Base-by-base conservation (phyloP, 2,329 filamentous ascomycete species). In the Ascochyta clinopodiicola region DNA sequence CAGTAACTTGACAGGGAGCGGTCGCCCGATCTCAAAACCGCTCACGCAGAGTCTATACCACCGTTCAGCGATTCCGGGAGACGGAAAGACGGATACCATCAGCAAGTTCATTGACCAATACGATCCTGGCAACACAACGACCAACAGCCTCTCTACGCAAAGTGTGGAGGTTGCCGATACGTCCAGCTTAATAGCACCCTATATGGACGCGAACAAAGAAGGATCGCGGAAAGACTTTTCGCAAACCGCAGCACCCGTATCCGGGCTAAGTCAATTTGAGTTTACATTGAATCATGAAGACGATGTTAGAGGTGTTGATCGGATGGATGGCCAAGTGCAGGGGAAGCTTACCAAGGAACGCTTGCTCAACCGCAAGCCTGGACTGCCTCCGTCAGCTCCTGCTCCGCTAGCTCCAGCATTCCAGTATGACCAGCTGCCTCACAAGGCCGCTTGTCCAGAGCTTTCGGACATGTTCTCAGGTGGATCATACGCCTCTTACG, bases 41-140 rank as follows among this genome's bases (percentile, higher is more conserved):
- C 39, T 62, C 2, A 53, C 58, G 1, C 59, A 63, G 43, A 58
- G 64, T 1, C 37, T 62, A 8, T 43, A 53, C n/a, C 54, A 57
- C 40, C 60, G 47, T 21, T 64, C 64, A 1, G 27, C 55, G 3
- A 37, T 56, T 2, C 52, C 49, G 25, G 50, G 44, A 3, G 61
- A 60, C 22, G 56, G 63, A 4, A 70, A 75, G 48, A 67, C 66
- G 6, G 69, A 75, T 44, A 73, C 72, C 0, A 66, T 74, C 38
- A 70, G 67, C 58, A 69, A 68, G 38, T 59, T 74, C 27, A 73
- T 74, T 27, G 70, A 71, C 19, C 62, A 69, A 7, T 74, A 73
- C 35, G 59, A 62, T 15, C 47, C 57, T 13, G 46, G 38, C 1
- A 51, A 64, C 13, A 47, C 27, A 19, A 42, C 50, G 3, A 51